Evolutionary conservation across 164 flowering plant genomes (phyloP), one percentile per base, ranked within the genome.

Genomic region (Liquidambar formosana): DNA sequence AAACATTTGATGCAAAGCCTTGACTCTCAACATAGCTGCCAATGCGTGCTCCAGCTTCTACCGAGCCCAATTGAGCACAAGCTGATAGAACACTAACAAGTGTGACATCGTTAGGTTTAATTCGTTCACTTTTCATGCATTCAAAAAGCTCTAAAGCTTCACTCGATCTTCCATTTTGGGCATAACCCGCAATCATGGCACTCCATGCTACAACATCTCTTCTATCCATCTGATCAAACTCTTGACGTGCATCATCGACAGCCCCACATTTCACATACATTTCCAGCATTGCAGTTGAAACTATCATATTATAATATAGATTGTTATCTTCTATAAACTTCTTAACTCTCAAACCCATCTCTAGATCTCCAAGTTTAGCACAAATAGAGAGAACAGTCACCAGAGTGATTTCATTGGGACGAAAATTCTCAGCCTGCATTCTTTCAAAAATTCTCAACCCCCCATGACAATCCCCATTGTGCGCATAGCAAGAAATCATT

Each of bases 201-300:
- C 76, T 76, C 84, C 86, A 80, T 33, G 86, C 61, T 49, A 85
- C 83, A 52, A 81, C 72, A 78, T 85, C 86, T 52, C 76, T 82
- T 28, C 38, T 23, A 49, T 1, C 23, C 85, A 82, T 84, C 51
- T 33, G 26, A 68, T 84, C 84, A 77, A 84, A 84, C 66, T 74
- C 81, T 56, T 19, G 33, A 5, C 82, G 79, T 8, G 86, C 88
- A 21, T 79, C 82, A 73, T 74, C 78, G n/a, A 82, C 77, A 4
- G 72, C 78, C 57, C 84, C 86, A 71, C 88, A 82, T 74, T 82
- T 82, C 43, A 80, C 80, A 74, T 74, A 81, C 88, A 85, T 85
- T 65, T 82, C 86, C 67, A 82, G 46, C 56, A 81, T 72, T 28
- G 86, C 86, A 18, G 84, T 80, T 11, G 81, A 69, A 25, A 85